Conservation (phyloP, 2,329 filamentous ascomycete species). For the Pestalotiopsis fici region DNA sequence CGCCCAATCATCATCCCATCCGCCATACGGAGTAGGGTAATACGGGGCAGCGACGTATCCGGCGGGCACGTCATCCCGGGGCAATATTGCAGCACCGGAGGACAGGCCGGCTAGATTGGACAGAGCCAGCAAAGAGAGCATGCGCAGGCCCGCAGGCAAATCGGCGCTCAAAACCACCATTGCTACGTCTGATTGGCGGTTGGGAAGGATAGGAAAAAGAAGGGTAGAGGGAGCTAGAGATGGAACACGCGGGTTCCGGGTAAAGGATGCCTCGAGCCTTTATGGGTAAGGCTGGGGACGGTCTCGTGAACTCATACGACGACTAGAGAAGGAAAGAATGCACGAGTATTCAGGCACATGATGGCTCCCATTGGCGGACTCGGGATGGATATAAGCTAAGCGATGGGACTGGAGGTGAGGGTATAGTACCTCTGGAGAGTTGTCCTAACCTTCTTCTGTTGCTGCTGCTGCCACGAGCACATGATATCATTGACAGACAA, state of each 20-base stretch:
- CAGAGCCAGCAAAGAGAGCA: constrained; percentile 22
- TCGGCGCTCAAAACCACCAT: constrained; percentile 23
- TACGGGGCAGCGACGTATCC: constrained; percentile 57
- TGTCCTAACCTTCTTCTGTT: not conserved
- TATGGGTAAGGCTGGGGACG: not conserved
- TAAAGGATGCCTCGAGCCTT: not conserved
- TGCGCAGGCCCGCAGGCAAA: constrained; percentile 22
- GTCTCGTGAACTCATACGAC: not conserved
- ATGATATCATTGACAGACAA: not conserved
- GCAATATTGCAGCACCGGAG: constrained; percentile 17
- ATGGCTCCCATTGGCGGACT: not conserved
- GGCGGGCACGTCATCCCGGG: constrained; percentile 28
- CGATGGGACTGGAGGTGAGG: not conserved
- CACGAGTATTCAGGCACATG: not conserved
- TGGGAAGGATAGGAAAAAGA: not conserved
- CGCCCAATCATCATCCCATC: constrained; percentile 69
- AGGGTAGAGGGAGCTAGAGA: not conserved
- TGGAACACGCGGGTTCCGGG: not conserved
- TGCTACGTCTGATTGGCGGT: constrained; percentile 14
- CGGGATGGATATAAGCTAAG: not conserved
- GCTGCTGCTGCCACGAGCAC: not conserved
- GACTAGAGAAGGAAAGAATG: not conserved
- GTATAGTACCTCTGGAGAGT: not conserved
- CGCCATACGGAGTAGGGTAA: constrained; percentile 73
- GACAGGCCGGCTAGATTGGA: constrained; percentile 12